phyloP scores from a whole-genome alignment of 495 filamentous ascomycete genomes.

The Aspergillus saccharolyticus region DNA sequence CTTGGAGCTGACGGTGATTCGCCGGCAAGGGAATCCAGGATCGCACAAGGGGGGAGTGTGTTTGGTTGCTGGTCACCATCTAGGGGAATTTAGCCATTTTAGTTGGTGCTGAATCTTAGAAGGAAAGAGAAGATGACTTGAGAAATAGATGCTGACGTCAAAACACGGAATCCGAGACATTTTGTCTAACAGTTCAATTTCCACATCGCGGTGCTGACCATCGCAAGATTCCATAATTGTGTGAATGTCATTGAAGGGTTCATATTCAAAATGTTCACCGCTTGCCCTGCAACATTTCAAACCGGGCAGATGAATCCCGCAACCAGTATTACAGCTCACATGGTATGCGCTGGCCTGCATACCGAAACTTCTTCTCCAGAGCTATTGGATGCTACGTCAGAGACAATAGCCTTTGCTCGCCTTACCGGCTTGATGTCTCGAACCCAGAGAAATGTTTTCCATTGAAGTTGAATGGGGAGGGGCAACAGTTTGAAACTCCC shows the following conservation, averaged over 20 bases:
- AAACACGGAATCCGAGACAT: constrained; percentile 19
- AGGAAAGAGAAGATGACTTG: not conserved
- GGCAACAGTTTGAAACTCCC: not conserved
- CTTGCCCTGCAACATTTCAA: constrained; percentile 15
- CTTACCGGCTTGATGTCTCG: not conserved
- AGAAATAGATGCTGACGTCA: constrained; percentile 7
- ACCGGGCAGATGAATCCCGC: constrained; percentile 15
- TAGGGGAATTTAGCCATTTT: constrained; percentile 9
- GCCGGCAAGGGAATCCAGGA: constrained; percentile 3
- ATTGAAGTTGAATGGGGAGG: constrained; percentile 13
- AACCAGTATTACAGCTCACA: constrained; percentile 22
- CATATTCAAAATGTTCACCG: constrained; percentile 11
- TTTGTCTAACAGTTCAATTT: constrained; percentile 9
- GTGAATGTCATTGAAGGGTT: not conserved
- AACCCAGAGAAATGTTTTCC: not conserved
- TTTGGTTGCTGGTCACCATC: constrained; percentile 14
- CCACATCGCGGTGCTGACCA: constrained; percentile 16
- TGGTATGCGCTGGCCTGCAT: constrained; percentile 25
- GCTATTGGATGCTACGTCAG: constrained; percentile 20
- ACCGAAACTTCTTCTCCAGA: not conserved
- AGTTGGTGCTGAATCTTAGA: not conserved
- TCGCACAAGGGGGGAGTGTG: constrained; percentile 20
- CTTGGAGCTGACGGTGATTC: constrained; percentile 14
- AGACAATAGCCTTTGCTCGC: constrained; percentile 9
- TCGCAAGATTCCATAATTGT: not conserved